Evolutionary conservation across 192 early-diverging fungal species (phyloP), one percentile per base, ranked within the genome.

Genomic region (Coemansia sp.): DNA sequence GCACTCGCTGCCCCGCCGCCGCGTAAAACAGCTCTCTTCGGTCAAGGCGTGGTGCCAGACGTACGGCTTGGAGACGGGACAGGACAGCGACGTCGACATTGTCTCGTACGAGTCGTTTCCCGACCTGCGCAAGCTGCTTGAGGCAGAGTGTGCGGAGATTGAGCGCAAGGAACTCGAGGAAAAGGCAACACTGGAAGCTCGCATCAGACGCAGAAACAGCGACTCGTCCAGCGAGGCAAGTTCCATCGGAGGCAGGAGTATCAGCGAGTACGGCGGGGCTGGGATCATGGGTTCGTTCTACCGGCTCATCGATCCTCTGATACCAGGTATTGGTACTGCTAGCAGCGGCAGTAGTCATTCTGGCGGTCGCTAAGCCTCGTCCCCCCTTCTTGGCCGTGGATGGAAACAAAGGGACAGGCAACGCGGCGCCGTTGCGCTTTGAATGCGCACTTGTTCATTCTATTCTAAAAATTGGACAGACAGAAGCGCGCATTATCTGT

Each of bases 61-160:
- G 11, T 66, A 60, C 58, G 77, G 77, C 72, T 62, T 79, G 77
- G 72, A 66, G 45, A 52, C 64, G 21, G 73, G 71, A 26, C 41
- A 49, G 44, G 72, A 73, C 21, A 65, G 66, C 72, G 57, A 70
- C 68, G 26, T 64, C 4, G 73, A 72, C 11, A 48, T 76, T 38
- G 58, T 70, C 41, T 69, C 73, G 6, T 81, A 81, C 67, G 68
- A 81, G 70, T 81, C 78, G 24, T 81, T 81, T 35, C 72, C 78
- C 12, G 78, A 81, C 64, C 63, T 81, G 73, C 78, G 70, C 69
- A 63, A 58, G 23, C 70, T 81, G 7, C 74, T 81, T 41, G 73
- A 76, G 4, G 70, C 69, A 30, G 78, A 81, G 61, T 81, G 78
- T 60, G 78, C 78, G 30, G 78, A 81, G 64, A 81, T 81, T 73